These are phyloP conservation scores for Leishmania arabica DNA, from an alignment of 208 protist genomes.

Conservation along the genomic window DNA sequence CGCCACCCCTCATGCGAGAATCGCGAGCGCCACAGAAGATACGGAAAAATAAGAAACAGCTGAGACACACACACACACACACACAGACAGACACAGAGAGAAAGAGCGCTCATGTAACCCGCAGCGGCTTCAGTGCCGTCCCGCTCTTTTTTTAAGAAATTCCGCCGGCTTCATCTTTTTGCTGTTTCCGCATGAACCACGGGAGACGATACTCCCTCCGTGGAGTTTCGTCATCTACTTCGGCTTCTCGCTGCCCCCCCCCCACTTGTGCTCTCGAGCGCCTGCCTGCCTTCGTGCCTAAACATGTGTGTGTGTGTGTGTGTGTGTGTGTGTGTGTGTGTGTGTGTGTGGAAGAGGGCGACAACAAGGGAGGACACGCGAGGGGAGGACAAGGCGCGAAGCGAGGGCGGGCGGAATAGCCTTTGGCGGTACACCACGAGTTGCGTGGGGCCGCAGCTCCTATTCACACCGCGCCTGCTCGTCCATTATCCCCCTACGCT, in stretches of 20 bases:
- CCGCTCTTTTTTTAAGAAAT: too few relatives aligned
- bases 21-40: not conserved
- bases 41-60: not conserved
- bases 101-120: not conserved
- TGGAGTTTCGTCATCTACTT: not conserved
- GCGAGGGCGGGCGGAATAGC: not conserved
- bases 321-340: not conserved
- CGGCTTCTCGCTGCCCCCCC: not conserved
- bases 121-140: not conserved
- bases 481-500: not conserved
- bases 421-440: not conserved
- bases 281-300: not conserved
- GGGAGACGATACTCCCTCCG: not conserved
- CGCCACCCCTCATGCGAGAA: not conserved
- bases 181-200: not conserved
- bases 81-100: not conserved
- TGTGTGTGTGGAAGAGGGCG: not conserved
- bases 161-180: too few relatives aligned
- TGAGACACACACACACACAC: not conserved
- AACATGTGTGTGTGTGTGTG: not conserved
- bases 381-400: not conserved
- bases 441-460: not conserved
- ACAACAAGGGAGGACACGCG: not conserved
- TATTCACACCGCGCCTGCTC: not conserved
- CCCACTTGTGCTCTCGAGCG: not conserved